Evolutionary conservation across 129 eudicot genomes (phyloP), one percentile per base, ranked within the genome.

Genomic region (Mikania micrantha): DNA sequence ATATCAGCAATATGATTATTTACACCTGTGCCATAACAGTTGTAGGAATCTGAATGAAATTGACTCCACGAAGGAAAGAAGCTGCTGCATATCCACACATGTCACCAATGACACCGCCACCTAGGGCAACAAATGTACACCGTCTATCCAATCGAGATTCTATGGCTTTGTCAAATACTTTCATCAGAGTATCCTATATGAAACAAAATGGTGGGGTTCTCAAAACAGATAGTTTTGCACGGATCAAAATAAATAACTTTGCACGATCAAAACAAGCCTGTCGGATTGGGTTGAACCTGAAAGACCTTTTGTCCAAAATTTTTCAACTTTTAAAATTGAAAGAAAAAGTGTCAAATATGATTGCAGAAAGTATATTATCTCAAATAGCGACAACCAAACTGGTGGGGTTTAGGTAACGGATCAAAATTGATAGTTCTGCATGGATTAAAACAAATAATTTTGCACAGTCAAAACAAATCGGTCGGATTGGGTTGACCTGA

Each of bases 21-120:
- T 9, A 25, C 39, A 88, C 98, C 93, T 94, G 99, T 24, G 99
- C 95, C 99, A 94, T 90, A 62, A 94, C 97, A 75, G 99, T 94
- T 10, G 99, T 94, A 28, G 99, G 99, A 64, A 94, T 94, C 80
- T 94, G 99, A 81, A 94, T 87, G 75, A 94, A 94, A 71, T 94
- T 94, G 20, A 94, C 97, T 24, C 99, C 99, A 40, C 97, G 88
- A 11, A 94, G 92, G 56, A 81, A 94, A 58, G 97, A 87, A 22
- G 99, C 95, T 42, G 99, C 99, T 24, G 99, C 99, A 78, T 86
- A 94, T 28, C 99, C 99, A 74, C 97, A 94, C 97, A 94, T 94
- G 75, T 94, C 99, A 36, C 99, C 97, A 41, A 94, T 94, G 48
- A 94, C 99, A 63, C 99, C 99, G 39, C 99, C 95, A 77, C 99